phyloP scores from a whole-genome alignment of 2,329 filamentous ascomycete genomes.

The Botrytis galanthina region DNA sequence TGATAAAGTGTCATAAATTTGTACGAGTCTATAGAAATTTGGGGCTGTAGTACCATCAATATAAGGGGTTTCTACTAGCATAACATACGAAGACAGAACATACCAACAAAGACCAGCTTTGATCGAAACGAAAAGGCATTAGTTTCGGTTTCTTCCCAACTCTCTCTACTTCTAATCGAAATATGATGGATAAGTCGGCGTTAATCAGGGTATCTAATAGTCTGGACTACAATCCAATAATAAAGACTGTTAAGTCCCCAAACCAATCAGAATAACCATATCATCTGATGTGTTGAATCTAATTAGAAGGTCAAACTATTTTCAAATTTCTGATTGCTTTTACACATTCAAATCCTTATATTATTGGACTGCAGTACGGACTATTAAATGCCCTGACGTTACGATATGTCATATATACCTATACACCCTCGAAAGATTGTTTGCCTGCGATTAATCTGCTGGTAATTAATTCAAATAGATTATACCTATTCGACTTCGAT shows the following conservation, averaged over 20 bases:
- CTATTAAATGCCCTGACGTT: no score
- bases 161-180: not conserved
- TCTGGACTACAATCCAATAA: no score
- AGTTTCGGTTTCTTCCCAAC: no score
- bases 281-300: no score
- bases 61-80: not conserved
- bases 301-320: no score
- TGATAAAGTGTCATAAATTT: not conserved
- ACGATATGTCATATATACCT: not conserved
- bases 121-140: not conserved
- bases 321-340: no score
- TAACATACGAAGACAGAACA: not conserved
- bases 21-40: not conserved
- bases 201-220: not conserved
- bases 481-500: not conserved
- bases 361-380: no score
- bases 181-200: not conserved
- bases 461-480: not conserved
- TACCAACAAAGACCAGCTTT: not conserved
- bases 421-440: not conserved
- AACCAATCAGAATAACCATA: no score
- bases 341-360: no score
- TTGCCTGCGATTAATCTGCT: not conserved
- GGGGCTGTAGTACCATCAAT: not conserved
- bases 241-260: no score